A percentile compares a stretch with the other conserved stretches of the same genome.
Evolutionary conservation across 805 yeast species (phyloP).

Genomic region (Ogataea allantospora): DNA sequence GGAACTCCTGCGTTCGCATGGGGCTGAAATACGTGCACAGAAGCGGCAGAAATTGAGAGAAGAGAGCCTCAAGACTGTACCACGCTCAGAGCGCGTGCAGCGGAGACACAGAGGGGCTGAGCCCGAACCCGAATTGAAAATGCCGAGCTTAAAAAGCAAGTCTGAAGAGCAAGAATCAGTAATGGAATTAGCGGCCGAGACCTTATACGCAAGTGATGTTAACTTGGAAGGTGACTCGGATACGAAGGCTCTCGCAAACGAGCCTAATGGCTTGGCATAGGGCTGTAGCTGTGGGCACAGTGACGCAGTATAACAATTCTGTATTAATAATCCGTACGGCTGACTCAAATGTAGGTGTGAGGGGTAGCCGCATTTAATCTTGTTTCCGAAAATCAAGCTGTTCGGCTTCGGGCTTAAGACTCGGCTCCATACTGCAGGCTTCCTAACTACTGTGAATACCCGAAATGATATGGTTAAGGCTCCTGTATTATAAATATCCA

Average conservation of each 20-base stretch:
- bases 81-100: slow-evolving; percentile 35
- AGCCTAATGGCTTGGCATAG: background rate
- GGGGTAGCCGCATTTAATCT: background rate
- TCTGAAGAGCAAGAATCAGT: too few species aligned
- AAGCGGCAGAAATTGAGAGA: slow-evolving; percentile 39
- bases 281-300: too few species aligned
- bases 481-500: slow-evolving; percentile 1
- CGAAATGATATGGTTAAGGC: background rate
- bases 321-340: background rate
- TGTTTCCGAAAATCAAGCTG: background rate
- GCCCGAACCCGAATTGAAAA: background rate
- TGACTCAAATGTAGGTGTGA: background rate
- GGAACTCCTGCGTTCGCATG: slow-evolving; percentile 43
- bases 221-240: too few species aligned
- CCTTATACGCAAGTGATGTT: too few species aligned
- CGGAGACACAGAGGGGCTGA: slow-evolving; percentile 16
- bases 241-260: too few species aligned
- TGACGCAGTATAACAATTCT: background rate
- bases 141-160: too few species aligned
- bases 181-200: too few species aligned
- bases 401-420: background rate
- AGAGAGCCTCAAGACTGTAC: slow-evolving; percentile 26
- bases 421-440: background rate
- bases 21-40: slow-evolving; percentile 44
- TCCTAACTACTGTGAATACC: background rate